Evolutionary conservation across 805 yeast species (phyloP).

Genomic region (Danielia oregonensis): DNA sequence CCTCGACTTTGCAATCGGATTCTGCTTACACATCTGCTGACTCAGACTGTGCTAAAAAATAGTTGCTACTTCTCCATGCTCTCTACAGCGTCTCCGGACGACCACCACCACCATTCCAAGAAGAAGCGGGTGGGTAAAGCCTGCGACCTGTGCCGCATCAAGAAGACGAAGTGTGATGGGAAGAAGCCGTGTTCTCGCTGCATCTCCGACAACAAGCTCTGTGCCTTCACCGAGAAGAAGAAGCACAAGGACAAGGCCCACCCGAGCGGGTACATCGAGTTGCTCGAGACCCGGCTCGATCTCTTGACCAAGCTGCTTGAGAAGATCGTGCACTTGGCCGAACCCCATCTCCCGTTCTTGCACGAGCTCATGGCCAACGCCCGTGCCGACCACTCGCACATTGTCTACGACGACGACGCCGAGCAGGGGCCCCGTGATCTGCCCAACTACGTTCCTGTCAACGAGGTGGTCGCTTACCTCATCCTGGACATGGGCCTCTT

Average conservation of each 20-base stretch:
- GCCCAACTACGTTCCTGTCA: conserved; percentile 33
- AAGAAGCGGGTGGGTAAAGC: conserved; percentile 63
- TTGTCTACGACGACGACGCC: conserved; percentile 3
- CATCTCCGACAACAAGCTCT: conserved; percentile 51
- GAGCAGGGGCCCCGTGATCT: conserved; percentile 1
- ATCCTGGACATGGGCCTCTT: conserved; percentile 38
- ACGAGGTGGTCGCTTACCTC: conserved; percentile 43
- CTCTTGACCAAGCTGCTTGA: conserved; percentile 50
- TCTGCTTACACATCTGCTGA: too few relatives aligned
- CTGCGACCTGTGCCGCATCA: conserved; percentile 59
- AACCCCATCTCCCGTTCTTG: conserved; percentile 26
- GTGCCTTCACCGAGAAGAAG: conserved; percentile 56
- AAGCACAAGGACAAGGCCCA: conserved; percentile 52
- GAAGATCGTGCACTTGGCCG: conserved; percentile 30
- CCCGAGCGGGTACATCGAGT: conserved; percentile 59
- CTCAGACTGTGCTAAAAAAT: too few relatives aligned
- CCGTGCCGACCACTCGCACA: conserved; percentile 4
- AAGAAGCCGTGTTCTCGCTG: conserved; percentile 58
- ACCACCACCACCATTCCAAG: conserved; percentile 19
- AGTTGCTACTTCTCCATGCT: too few relatives aligned
- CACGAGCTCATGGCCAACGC: conserved; percentile 17
- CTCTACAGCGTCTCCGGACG: conserved; percentile 9
- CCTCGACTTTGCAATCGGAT: too few relatives aligned
- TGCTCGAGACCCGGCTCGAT: conserved; percentile 55
- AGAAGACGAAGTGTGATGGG: conserved; percentile 64